Conservation (phyloP, 2,329 filamentous ascomycete genomes). For the Xylariaceae sp. region DNA sequence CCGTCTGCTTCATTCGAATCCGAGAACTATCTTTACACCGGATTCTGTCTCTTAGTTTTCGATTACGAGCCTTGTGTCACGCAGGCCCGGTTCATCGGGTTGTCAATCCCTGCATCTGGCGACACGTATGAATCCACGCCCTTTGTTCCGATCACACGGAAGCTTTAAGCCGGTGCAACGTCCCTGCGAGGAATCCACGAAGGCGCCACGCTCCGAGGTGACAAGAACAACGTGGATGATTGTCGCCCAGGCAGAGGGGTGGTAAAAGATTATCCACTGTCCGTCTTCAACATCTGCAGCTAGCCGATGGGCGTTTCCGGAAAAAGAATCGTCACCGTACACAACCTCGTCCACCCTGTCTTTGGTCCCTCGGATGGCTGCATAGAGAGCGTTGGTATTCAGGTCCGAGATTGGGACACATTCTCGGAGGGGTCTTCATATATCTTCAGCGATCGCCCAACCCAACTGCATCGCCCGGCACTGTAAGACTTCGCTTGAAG, state of each 20-base stretch:
- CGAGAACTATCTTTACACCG: neutral
- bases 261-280: slow-evolving; percentile 4
- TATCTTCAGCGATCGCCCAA: slow-evolving; percentile 8
- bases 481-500: slow-evolving; percentile 3
- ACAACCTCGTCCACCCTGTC: slow-evolving; percentile 3
- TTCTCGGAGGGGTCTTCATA: slow-evolving; percentile 7
- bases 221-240: slow-evolving; percentile 11
- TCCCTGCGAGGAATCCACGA: neutral
- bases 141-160: slow-evolving; percentile 11
- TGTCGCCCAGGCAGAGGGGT: slow-evolving; percentile 5
- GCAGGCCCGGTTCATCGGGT: neutral
- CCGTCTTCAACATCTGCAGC: slow-evolving; percentile 5
- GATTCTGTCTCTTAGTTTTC: slow-evolving; percentile 9
- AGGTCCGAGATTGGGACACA: slow-evolving; percentile 13
- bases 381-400: slow-evolving; percentile 20
- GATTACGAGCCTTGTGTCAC: slow-evolving; percentile 22
- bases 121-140: slow-evolving; percentile 7
- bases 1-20: neutral
- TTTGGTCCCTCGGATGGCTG: slow-evolving; percentile 20
- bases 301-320: slow-evolving; percentile 12
- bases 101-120: slow-evolving; percentile 1
- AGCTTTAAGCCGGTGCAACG: slow-evolving; percentile 3
- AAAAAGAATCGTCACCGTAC: slow-evolving; percentile 7
- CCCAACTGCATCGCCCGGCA: slow-evolving; percentile 1
- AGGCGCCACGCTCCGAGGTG: slow-evolving; percentile 3